These are phyloP conservation scores for Aspergillus terreus DNA, from an alignment of 2,329 filamentous ascomycete species.

Conservation along the genomic window DNA sequence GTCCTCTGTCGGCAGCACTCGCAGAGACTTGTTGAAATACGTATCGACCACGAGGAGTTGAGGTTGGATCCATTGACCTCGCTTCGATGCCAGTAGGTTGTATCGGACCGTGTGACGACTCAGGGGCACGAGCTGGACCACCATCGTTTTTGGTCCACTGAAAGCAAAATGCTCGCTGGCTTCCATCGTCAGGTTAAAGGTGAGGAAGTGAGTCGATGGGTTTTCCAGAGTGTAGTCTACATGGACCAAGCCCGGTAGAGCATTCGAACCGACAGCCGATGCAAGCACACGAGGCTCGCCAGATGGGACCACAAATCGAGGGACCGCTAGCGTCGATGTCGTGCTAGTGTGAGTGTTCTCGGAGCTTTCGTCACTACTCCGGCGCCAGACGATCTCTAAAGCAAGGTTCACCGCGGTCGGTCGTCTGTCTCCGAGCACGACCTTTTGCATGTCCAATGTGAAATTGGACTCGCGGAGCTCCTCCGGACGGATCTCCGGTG, in stretches of 20 bases:
- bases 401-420: slow-evolving; percentile 70
- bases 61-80: slow-evolving; percentile 66
- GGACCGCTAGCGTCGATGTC: slow-evolving; percentile 69
- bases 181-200: slow-evolving; percentile 89
- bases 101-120: slow-evolving; percentile 73
- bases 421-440: slow-evolving; percentile 75
- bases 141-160: slow-evolving; percentile 77
- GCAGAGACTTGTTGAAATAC: slow-evolving; percentile 88
- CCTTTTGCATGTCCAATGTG: slow-evolving; percentile 69
- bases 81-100: slow-evolving; percentile 63
- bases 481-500: slow-evolving; percentile 56
- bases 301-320: slow-evolving; percentile 74
- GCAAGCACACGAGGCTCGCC: slow-evolving; percentile 81
- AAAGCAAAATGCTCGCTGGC: slow-evolving; percentile 91
- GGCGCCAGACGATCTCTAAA: slow-evolving; percentile 74
- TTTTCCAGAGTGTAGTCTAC: slow-evolving; percentile 79
- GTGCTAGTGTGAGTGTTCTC: slow-evolving; percentile 44
- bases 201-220: slow-evolving; percentile 88
- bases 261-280: slow-evolving; percentile 36
- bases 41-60: slow-evolving; percentile 76
- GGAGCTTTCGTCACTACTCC: slow-evolving; percentile 37
- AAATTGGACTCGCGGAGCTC: slow-evolving; percentile 71
- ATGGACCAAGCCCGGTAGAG: slow-evolving; percentile 37
- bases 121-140: slow-evolving; percentile 76
- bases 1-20: slow-evolving; percentile 73